Base-by-base conservation (phyloP, 352 stramenopile genomes). In the Thraustotheca clavata region DNA sequence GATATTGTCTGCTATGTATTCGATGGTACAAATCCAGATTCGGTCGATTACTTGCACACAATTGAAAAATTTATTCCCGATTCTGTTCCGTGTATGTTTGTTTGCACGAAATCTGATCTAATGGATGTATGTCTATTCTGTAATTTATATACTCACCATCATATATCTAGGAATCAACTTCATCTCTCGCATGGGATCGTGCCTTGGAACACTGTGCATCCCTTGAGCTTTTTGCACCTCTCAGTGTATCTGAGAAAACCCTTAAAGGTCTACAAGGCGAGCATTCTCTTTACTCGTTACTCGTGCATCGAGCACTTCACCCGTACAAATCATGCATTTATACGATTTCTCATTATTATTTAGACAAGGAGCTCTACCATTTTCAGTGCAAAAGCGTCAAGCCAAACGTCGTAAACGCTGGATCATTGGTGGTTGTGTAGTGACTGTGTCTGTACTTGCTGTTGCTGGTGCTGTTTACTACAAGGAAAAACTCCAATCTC, bases 1-100 rank as follows among this genome's bases (percentile, higher is more conserved):
- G 52, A 68, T 22, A 61, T 68, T 49, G 62, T 67, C 29, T 69
- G 62, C 57, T 59, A 67, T 29, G 29, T 69, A 7, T 69, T 67
- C 48, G 49, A 62, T 41, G 54, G 50, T 31, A 57, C 22, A 8
- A 59, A 69, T n/a, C 9, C 20, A 12, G 60, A 69, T 22, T 62
- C 62, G 54, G 41, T 67, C 26, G 47, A 59, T 20, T 69, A 69
- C 62, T 12, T 69, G 9, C 12, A 24, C 33, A 27, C 60, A 16
- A 16, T 69, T 4, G 40, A 69, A 31, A 22, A 26, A 26, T 11
- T 12, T 16, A 59, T 69, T 12, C 39, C 62, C 2, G 62, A 69
- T 43, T 31, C 54, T n/a, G 43, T 69, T 16, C 62, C 62, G 8
- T 62, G 39, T 32, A 50, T 69, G 22, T 69, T 54, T 55, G 57